Evolutionary conservation across 352 stramenopile genomes (phyloP), one percentile per base, ranked within the genome.

Genomic region (Globisporangium solare): DNA sequence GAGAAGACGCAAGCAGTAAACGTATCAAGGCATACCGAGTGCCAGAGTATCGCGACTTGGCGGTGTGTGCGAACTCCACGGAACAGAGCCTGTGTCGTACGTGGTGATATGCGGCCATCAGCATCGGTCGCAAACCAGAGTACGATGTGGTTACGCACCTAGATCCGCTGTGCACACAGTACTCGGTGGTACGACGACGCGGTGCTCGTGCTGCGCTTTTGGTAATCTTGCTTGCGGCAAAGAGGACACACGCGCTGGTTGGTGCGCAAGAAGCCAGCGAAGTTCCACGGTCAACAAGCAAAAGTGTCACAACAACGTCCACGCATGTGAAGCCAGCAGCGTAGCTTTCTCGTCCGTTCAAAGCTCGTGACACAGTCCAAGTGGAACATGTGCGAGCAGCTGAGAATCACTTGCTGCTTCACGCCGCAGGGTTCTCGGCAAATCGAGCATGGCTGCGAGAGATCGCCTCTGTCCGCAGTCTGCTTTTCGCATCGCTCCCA

Each of bases 371-470:
- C 78, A 58, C 86, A 95, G 21, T 74, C 67, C 6, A 88, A 66
- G 56, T 95, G 86, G 54, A 95, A 94, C 52, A 92, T 81, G 70
- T 95, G 85, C n/a, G 79, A 89, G 60, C 86, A 95, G 59, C 79
- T 92, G 27, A 95, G 63, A 22, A 95, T 89, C 32, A 95, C 81
- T 56, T 94, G 85, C 27, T 91, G 61, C 49, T 81, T 73, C 5
- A 82, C 61, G 8, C 86, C 86, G 53, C 93, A 89, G 10, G 71
- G 40, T 51, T 94, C 82, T 21, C 78, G 74, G 53, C 83, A 95
- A 48, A 95, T 94, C 5, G 83, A 91, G 46, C 86, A 95, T n/a
- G 79, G 81, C 13, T 92, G 68, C 7, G 57, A 58, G 4, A 66
- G 68, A 42, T 94, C 86, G 1, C 79, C 83, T 3, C 86, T 76